A percentile compares a stretch with the other conserved stretches of the same genome.
These are phyloP conservation scores for Gamsiella multidivaricata DNA, from an alignment of 192 early-diverging fungal species.

Conservation along the genomic window DNA sequence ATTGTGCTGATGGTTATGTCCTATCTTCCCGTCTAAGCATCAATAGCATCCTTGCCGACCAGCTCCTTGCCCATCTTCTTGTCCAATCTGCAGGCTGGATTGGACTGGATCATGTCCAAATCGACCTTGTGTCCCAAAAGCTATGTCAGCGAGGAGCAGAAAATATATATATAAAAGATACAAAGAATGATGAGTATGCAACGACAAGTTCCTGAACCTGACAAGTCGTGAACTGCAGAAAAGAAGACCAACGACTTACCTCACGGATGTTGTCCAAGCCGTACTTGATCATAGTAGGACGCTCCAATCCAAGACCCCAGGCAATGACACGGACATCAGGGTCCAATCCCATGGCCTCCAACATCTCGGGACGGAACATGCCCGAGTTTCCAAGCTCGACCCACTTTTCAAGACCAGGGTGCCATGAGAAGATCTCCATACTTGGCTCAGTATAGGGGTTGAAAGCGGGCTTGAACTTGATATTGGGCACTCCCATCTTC, in stretches of 20 bases:
- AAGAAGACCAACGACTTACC: conserved; percentile 27
- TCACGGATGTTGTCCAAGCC: conserved; percentile 94
- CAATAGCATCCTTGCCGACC: conserved; percentile 52
- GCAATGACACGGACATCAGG: conserved; percentile 96
- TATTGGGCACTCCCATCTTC: conserved; percentile 93
- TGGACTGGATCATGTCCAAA: conserved; percentile 86
- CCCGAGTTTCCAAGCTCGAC: conserved; percentile 98
- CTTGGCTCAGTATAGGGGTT: conserved; percentile 99
- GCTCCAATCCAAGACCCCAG: conserved; percentile 96
- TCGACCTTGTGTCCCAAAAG: conserved; percentile 93
- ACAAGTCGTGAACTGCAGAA: no score
- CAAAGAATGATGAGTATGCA: no score
- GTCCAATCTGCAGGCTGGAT: conserved; percentile 92
- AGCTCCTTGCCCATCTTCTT: conserved; percentile 87
- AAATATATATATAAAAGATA: conserved; percentile 4
- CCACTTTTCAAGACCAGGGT: conserved; percentile 86
- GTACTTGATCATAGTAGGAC: conserved; percentile 99
- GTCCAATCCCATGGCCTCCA: conserved; percentile 93
- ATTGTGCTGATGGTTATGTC: background rate
- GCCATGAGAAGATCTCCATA: conserved; percentile 99
- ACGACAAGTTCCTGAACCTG: no score
- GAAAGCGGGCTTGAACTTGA: conserved; percentile 99
- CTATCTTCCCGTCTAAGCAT: conserved; percentile 24
- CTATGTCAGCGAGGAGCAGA: background rate
- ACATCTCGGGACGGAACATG: conserved; percentile 99